These are phyloP conservation scores for Hymenoscyphus fraxineus DNA, from an alignment of 2,329 filamentous ascomycete genomes.

Conservation along the genomic window DNA sequence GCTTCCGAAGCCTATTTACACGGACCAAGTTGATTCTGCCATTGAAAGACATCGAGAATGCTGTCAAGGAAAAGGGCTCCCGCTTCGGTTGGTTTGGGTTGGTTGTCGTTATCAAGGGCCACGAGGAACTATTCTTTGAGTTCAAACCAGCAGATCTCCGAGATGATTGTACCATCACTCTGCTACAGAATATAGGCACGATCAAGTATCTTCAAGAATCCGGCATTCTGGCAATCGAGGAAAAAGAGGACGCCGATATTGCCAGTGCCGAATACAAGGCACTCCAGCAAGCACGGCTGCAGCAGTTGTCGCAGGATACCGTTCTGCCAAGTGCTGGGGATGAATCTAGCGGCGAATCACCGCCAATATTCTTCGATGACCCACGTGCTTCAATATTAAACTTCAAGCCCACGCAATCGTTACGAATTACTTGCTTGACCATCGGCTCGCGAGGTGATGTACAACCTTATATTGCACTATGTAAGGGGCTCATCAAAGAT, in stretches of 20 bases:
- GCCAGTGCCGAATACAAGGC: slow-evolving; percentile 80
- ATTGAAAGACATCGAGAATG: slow-evolving; percentile 86
- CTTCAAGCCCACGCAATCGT: slow-evolving; percentile 76
- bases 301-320: slow-evolving; percentile 49
- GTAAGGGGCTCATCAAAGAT: slow-evolving; percentile 83
- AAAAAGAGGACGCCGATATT: slow-evolving; percentile 66
- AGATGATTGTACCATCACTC: slow-evolving; percentile 82
- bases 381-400: slow-evolving; percentile 82
- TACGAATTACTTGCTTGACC: slow-evolving; percentile 87
- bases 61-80: slow-evolving; percentile 92
- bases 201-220: slow-evolving; percentile 68
- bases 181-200: slow-evolving; percentile 73
- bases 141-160: slow-evolving; percentile 73
- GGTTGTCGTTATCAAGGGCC: slow-evolving; percentile 86
- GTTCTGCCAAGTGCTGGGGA: slow-evolving; percentile 46
- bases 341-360: slow-evolving; percentile 49
- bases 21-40: slow-evolving; percentile 90
- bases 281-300: slow-evolving; percentile 67
- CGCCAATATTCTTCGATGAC: slow-evolving; percentile 85
- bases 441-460: slow-evolving; percentile 96
- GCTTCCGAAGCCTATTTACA: slow-evolving; percentile 87
- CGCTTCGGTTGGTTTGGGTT: slow-evolving; percentile 86
- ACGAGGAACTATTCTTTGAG: slow-evolving; percentile 96
- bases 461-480: slow-evolving; percentile 94
- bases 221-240: slow-evolving; percentile 61